A percentile compares a stretch with the other conserved stretches of the same genome.
Conservation (phyloP, 208 protist species). For the Trypanosoma brucei region DNA sequence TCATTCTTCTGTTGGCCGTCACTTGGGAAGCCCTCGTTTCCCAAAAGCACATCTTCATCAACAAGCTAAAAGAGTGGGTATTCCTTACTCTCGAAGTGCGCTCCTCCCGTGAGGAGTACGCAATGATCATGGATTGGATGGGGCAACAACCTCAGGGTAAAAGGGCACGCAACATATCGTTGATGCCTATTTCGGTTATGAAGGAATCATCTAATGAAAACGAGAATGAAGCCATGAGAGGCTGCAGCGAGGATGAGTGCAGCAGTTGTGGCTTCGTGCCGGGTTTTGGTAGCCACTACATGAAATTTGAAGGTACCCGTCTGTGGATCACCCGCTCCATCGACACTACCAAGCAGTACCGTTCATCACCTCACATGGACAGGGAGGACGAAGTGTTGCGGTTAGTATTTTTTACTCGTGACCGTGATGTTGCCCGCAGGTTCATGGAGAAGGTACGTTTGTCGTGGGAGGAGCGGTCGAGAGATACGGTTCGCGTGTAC, state of each 20-base stretch:
- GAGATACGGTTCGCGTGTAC: constrained; percentile 66
- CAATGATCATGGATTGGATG: constrained; percentile 90
- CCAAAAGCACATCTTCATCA: constrained; percentile 39
- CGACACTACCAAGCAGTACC: constrained; percentile 65
- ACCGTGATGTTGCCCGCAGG: constrained; percentile 40
- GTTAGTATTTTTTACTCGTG: constrained; percentile 66
- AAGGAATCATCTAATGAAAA: constrained; percentile 36
- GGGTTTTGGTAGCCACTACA: constrained; percentile 78
- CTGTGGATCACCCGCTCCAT: constrained; percentile 68
- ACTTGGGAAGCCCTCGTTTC: constrained; percentile 66
- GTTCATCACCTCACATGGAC: constrained; percentile 30
- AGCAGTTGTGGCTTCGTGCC: constrained; percentile 52
- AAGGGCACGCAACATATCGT: constrained; percentile 54
- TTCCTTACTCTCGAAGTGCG: constrained; percentile 81
- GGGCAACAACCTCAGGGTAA: constrained; percentile 57
- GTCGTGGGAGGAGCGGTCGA: constrained; percentile 50
- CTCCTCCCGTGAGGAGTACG: constrained; percentile 81
- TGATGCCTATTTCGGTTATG: constrained; percentile 60
- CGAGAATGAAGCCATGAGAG: constrained; percentile 7
- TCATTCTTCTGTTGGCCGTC: constrained; percentile 59
- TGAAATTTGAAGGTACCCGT: constrained; percentile 45
- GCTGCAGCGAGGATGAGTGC: constrained; percentile 2
- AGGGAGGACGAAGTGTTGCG: constrained; percentile 73
- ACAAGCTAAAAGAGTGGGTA: constrained; percentile 45
- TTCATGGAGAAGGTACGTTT: constrained; percentile 53